These are phyloP conservation scores for Verruconis gallopava DNA, from an alignment of 2,329 filamentous ascomycete species.

Conservation along the genomic window DNA sequence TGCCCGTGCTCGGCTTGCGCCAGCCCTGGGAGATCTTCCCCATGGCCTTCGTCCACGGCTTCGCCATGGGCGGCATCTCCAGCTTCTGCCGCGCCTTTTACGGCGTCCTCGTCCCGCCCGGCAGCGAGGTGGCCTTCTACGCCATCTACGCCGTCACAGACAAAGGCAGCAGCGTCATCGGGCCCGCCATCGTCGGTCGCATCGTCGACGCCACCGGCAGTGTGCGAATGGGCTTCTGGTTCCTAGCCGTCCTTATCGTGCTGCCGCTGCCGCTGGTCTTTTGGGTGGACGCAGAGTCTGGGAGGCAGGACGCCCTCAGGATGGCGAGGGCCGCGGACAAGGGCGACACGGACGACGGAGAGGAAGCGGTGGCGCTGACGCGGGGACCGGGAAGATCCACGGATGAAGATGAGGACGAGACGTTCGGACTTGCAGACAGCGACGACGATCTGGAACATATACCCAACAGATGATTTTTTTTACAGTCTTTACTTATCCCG, in stretches of 20 bases:
- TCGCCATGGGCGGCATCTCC: conserved; percentile 77
- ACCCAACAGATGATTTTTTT: too few species aligned
- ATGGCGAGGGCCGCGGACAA: conserved; percentile 14
- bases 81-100: conserved; percentile 84
- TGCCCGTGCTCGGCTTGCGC: conserved; percentile 68
- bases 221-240: conserved; percentile 58
- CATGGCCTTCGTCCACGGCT: conserved; percentile 70
- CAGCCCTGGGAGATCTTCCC: conserved; percentile 89
- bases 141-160: conserved; percentile 91
- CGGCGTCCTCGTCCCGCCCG: conserved; percentile 79
- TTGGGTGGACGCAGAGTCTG: conserved; percentile 59
- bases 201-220: conserved; percentile 57
- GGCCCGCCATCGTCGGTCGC: conserved; percentile 74
- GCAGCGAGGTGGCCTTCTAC: conserved; percentile 86
- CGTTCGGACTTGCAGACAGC: not conserved
- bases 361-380: not conserved
- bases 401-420: not conserved
- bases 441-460: not conserved
- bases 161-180: conserved; percentile 84
- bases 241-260: conserved; percentile 65
- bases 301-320: conserved; percentile 22
- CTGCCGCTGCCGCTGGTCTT: conserved; percentile 69
- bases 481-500: too few species aligned
- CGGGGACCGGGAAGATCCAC: not conserved
- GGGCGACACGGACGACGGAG: conserved; percentile 1